A percentile compares a stretch with the other conserved stretches of the same genome.
Evolutionary conservation across 768 basidiomycete genomes (phyloP).

Genomic region (Sistotremastrum niveocremeum): DNA sequence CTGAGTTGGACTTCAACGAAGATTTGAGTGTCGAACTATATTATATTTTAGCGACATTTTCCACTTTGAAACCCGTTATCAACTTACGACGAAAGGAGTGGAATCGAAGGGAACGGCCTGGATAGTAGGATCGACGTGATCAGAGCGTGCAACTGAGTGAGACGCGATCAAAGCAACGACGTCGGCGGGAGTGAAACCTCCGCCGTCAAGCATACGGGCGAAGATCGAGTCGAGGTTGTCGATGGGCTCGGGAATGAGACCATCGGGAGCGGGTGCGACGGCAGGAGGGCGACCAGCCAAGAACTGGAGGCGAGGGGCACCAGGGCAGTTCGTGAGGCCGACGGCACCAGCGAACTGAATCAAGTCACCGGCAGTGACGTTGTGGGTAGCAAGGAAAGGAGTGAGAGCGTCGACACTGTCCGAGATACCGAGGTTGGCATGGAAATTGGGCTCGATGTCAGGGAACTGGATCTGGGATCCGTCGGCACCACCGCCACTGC

Average conservation of each 20-base stretch:
- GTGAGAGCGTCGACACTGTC: slow-evolving; percentile 10
- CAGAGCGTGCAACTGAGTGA: slow-evolving; percentile 14
- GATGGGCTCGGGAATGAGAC: slow-evolving; percentile 11
- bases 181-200: slow-evolving; percentile 10
- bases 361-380: slow-evolving; percentile 12
- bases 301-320: slow-evolving; percentile 15
- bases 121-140: slow-evolving; percentile 4
- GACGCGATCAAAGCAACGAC: slow-evolving; percentile 12
- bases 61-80: neutral
- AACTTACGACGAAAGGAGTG: slow-evolving; percentile 5
- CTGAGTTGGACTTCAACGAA: slow-evolving; percentile 8
- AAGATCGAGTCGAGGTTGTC: slow-evolving; percentile 13
- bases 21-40: slow-evolving; percentile 7
- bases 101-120: slow-evolving; percentile 6
- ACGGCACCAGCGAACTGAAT: slow-evolving; percentile 18
- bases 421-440: slow-evolving; percentile 13
- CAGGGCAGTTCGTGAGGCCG: slow-evolving; percentile 15
- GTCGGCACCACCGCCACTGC: slow-evolving; percentile 11
- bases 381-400: slow-evolving; percentile 8
- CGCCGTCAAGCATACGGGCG: slow-evolving; percentile 13
- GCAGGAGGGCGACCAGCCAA: slow-evolving; percentile 10
- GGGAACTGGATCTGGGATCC: slow-evolving; percentile 12
- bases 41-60: too few species aligned
- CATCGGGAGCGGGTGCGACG: slow-evolving; percentile 9
- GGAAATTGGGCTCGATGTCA: slow-evolving; percentile 11